phyloP scores from a whole-genome alignment of 805 yeast species.

The Wickerhamiella cacticola region DNA sequence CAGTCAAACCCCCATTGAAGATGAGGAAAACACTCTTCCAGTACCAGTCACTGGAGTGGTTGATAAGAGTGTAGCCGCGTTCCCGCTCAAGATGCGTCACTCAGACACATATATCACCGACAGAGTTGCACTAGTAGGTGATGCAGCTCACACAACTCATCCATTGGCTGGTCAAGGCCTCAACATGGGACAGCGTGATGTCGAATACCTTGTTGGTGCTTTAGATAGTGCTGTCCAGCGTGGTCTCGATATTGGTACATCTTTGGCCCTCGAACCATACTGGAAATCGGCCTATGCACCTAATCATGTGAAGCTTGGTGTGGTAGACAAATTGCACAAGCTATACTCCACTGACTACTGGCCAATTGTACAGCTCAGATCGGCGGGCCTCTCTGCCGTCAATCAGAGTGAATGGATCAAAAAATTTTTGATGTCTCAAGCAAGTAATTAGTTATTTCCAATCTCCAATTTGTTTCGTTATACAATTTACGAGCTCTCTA shows the following conservation, averaged over 20 bases:
- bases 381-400: constrained; percentile 61
- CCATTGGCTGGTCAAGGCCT: constrained; percentile 97
- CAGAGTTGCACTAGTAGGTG: constrained; percentile 88
- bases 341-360: constrained; percentile 59
- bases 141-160: constrained; percentile 96
- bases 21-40: constrained; percentile 52
- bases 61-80: constrained; percentile 62
- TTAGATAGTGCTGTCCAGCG: constrained; percentile 57
- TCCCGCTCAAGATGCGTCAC: constrained; percentile 80
- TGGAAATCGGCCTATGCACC: constrained; percentile 70
- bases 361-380: constrained; percentile 65
- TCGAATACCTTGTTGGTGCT: constrained; percentile 53
- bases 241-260: constrained; percentile 80
- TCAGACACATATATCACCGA: constrained; percentile 80
- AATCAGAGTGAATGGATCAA: constrained; percentile 56
- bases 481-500: no score
- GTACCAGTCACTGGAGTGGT: constrained; percentile 49
- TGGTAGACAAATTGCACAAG: constrained; percentile 85
- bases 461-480: neutral
- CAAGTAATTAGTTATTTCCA: constrained; percentile 27
- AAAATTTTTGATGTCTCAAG: constrained; percentile 50
- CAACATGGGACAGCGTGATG: constrained; percentile 96
- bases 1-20: constrained; percentile 33
- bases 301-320: constrained; percentile 72
- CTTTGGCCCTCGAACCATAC: constrained; percentile 73